phyloP scores from a whole-genome alignment of 2,329 filamentous ascomycete species.

The Bipolaris cookei region DNA sequence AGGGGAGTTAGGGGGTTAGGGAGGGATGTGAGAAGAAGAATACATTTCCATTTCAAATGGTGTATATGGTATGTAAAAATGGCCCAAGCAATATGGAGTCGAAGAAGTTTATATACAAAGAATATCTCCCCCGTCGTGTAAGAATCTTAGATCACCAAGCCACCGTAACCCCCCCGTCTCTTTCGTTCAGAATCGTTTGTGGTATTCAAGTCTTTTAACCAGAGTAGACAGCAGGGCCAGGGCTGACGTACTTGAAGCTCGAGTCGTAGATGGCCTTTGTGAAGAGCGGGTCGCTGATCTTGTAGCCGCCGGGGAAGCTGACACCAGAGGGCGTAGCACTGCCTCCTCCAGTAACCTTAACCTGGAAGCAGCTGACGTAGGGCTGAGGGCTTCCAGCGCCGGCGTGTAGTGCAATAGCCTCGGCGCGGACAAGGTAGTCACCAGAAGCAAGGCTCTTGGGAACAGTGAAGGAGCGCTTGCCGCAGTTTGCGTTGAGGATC shows the following conservation, averaged over 20 bases:
- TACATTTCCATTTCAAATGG: neutral
- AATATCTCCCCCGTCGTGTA: too few species aligned
- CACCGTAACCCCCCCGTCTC: neutral
- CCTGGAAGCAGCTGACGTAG: slow-evolving; percentile 48
- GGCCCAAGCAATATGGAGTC: neutral
- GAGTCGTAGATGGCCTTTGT: slow-evolving; percentile 44
- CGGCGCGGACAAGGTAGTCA: slow-evolving; percentile 45
- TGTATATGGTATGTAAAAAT: neutral
- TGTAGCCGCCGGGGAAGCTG: slow-evolving; percentile 46
- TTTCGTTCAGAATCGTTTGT: neutral
- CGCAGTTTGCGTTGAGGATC: slow-evolving; percentile 50
- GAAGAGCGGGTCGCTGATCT: slow-evolving; percentile 43
- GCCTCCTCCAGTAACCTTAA: slow-evolving; percentile 47
- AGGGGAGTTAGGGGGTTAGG: neutral
- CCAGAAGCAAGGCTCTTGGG: slow-evolving; percentile 43
- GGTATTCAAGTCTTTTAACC: slow-evolving; percentile 26
- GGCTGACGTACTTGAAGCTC: slow-evolving; percentile 45
- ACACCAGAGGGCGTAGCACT: slow-evolving; percentile 43
- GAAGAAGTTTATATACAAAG: neutral
- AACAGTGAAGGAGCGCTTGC: slow-evolving; percentile 46
- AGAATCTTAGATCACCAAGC: too few species aligned
- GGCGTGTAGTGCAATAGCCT: slow-evolving; percentile 45
- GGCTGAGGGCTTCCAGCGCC: slow-evolving; percentile 42
- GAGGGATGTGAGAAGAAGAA: neutral
- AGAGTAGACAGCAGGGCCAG: slow-evolving; percentile 43